Conservation (phyloP, 192 early-diverging fungal species). For the Diversispora eburnea region DNA sequence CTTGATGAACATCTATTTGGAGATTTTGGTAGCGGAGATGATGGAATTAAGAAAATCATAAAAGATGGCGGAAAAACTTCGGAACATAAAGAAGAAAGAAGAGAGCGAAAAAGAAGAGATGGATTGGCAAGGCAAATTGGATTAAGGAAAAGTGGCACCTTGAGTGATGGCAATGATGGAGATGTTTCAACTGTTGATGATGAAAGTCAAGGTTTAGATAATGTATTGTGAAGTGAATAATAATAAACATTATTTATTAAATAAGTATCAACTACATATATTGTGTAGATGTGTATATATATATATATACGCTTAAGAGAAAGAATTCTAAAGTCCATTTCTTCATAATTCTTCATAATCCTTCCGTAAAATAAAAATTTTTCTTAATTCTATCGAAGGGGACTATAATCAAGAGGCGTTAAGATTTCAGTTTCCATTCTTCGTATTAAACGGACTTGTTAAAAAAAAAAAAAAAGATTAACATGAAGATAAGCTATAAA, state of each 20-base stretch:
- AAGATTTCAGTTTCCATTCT: slow-evolving; percentile 80
- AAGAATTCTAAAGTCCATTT: no score
- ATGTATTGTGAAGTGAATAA: background rate
- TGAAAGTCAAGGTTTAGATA: slow-evolving; percentile 19
- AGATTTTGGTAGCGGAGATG: slow-evolving; percentile 7
- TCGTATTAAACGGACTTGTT: slow-evolving; percentile 70
- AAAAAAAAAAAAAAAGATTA: slow-evolving; percentile 1
- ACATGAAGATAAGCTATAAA: background rate
- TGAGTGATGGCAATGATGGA: slow-evolving; percentile 20
- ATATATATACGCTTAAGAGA: no score
- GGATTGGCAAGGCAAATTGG: slow-evolving; percentile 16
- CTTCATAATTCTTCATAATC: no score
- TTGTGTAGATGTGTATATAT: no score
- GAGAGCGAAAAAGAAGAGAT: slow-evolving; percentile 21
- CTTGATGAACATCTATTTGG: slow-evolving; percentile 20
- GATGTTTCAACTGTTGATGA: slow-evolving; percentile 18
- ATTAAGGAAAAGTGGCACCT: slow-evolving; percentile 1
- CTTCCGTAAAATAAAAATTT: no score
- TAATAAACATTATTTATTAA: no score
- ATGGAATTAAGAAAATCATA: background rate
- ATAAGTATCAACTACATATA: no score
- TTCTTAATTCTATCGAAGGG: slow-evolving; percentile 54
- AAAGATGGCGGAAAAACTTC: slow-evolving; percentile 1
- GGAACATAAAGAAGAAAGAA: slow-evolving; percentile 17
- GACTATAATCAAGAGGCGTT: slow-evolving; percentile 71